A percentile compares a stretch with the other conserved stretches of the same genome.
Conservation (phyloP, 345 rosid genomes). For the Eucalyptus virginea region DNA sequence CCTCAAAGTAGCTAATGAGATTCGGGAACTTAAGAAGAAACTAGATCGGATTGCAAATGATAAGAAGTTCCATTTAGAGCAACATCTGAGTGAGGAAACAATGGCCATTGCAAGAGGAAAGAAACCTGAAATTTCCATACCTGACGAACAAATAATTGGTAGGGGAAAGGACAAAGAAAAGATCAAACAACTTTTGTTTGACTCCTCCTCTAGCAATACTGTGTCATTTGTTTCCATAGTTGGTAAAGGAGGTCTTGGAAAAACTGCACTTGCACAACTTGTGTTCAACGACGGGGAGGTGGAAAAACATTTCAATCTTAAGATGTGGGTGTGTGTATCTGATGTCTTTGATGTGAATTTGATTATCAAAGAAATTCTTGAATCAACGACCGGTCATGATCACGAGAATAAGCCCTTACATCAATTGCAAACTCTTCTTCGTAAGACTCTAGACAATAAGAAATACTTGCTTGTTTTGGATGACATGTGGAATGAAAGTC, state of each 20-base stretch:
- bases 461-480: neutral
- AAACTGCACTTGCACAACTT: neutral
- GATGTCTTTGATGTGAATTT: neutral
- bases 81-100: neutral
- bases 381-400: neutral
- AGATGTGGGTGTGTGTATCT: neutral
- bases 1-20: neutral
- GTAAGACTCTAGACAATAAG: neutral
- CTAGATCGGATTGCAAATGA: too few relatives aligned
- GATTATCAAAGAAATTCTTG: neutral
- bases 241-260: neutral
- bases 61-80: neutral
- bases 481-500: neutral
- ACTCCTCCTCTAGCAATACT: neutral
- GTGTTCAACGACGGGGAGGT: neutral
- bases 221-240: neutral
- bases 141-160: neutral
- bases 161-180: neutral
- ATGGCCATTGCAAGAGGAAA: neutral
- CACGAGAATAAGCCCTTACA: neutral
- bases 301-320: neutral
- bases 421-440: neutral
- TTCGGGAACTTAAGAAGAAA: too few relatives aligned
- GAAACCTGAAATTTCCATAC: neutral
- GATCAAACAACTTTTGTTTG: neutral